Base-by-base conservation (phyloP, 441 rosid genomes). In the Breynia disticha region DNA sequence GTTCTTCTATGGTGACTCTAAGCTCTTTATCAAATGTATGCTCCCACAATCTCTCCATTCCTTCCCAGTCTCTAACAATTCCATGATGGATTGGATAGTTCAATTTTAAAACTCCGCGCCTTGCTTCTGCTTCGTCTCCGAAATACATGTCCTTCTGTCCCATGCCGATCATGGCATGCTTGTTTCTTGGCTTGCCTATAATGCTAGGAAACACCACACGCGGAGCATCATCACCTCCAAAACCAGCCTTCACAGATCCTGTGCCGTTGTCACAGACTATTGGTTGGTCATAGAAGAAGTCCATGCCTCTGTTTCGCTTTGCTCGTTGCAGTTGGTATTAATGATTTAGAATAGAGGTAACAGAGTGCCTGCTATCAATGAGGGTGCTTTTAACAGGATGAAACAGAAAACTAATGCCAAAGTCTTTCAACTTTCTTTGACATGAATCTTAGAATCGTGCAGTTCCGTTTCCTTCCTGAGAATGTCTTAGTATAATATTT, bases 11-110 rank as follows among this genome's bases (percentile, higher is more conserved):
- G 6, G 79, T 76, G 56, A 78, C 83, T 8, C 83, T 74, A 16
- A 78, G 74, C 73, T 78, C 83, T 22, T 71, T 78, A 64, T 80
- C 72, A 69, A 80, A 80, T 5, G 84, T 72, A 64, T 81, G 82
- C 61, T 82, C 78, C 84, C 84, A 79, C 52, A 77, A 74, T 67
- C 74, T 79, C 59, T 79, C 89, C 83, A 82, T 79, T 46, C 72
- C 86, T 44, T 82, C 89, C 89, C 86, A 82, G 71, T 80, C 74
- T 76, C 82, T 79, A 4, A 79, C 86, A 44, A 79, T 79, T 47
- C 86, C 86, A n/a, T 82, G 83, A 59, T 79, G 83, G 43, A 82
- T 79, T 5, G 83, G 89, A 50, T 77, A 82, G 54, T 76, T 77
- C 75, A 77, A 73, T 51, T 76, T 76, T 19, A 82, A 65, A 19